These are phyloP conservation scores for Senna siamea DNA, from an alignment of 306 rosid species.

Conservation along the genomic window DNA sequence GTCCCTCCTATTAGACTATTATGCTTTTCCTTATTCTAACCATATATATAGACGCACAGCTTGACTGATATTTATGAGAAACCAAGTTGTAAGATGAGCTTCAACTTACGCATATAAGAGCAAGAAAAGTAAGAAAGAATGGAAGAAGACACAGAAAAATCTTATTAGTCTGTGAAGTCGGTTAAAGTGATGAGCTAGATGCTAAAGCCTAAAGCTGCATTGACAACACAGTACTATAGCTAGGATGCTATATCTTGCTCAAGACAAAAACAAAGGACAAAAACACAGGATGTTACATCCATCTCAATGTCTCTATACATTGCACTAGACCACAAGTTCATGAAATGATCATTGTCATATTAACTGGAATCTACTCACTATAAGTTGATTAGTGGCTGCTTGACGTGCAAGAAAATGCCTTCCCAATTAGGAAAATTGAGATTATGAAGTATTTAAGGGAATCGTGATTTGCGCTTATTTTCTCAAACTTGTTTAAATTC, in stretches of 20 bases:
- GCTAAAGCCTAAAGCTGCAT: too few species aligned
- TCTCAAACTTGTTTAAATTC: conserved; percentile 46
- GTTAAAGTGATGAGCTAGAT: conserved; percentile 1
- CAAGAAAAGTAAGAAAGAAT: conserved; percentile 2
- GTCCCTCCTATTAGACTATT: conserved; percentile 15
- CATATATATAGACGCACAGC: not conserved
- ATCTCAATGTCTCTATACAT: conserved; percentile 25
- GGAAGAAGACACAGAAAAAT: not conserved
- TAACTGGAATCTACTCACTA: not conserved
- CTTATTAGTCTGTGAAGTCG: conserved; percentile 11
- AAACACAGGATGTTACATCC: conserved; percentile 26
- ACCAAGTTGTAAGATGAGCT: conserved; percentile 28
- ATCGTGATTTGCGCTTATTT: conserved; percentile 44
- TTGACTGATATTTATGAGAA: too few species aligned
- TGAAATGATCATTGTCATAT: too few species aligned
- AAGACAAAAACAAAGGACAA: conserved; percentile 27
- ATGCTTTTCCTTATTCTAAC: conserved; percentile 12
- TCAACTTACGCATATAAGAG: conserved; percentile 8
- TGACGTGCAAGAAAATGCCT: too few species aligned
- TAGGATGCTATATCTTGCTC: not conserved
- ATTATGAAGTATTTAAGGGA: conserved; percentile 41
- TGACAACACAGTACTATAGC: not conserved
- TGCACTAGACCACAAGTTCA: not conserved
- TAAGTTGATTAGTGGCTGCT: too few species aligned
- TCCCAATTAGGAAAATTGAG: conserved; percentile 59